Evolutionary conservation across 176 grass and related monocot genomes (phyloP).

Genomic region (Puccinellia tenuiflora): DNA sequence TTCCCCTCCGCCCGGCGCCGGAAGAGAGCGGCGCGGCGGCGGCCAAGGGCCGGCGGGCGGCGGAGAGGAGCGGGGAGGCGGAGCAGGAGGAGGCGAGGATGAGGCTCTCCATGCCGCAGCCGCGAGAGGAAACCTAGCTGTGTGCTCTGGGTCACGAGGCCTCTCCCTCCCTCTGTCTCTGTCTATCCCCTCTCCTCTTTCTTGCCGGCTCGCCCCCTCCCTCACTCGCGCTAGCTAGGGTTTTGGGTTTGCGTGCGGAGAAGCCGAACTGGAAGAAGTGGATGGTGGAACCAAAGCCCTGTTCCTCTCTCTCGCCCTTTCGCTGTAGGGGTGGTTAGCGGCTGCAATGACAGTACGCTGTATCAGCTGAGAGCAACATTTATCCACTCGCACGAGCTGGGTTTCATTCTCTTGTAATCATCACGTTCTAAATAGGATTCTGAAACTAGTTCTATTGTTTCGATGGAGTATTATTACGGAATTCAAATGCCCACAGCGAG

Average conservation of each 20-base stretch:
- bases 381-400: not conserved
- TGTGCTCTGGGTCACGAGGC: not conserved
- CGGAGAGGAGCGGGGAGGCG: slow-evolving; percentile 21
- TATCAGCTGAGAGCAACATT: not conserved
- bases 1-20: not conserved
- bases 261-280: not conserved
- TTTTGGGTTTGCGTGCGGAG: slow-evolving; percentile 21
- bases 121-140: slow-evolving; percentile 27
- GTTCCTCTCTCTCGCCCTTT: not conserved
- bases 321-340: not conserved
- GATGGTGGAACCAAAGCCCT: slow-evolving; percentile 20
- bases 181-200: not conserved
- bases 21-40: not conserved
- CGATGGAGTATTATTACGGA: not conserved
- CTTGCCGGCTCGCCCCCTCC: not conserved
- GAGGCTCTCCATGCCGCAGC: slow-evolving; percentile 61
- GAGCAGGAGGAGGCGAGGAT: slow-evolving; percentile 46
- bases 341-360: not conserved
- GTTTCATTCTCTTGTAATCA: not conserved
- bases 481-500: not conserved
- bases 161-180: not conserved
- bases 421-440: not conserved
- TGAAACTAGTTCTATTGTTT: not conserved
- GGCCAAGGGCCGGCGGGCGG: slow-evolving; percentile 19
- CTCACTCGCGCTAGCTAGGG: slow-evolving; percentile 45